phyloP scores from a whole-genome alignment of 768 basidiomycete genomes.

The Lactarius vividus region DNA sequence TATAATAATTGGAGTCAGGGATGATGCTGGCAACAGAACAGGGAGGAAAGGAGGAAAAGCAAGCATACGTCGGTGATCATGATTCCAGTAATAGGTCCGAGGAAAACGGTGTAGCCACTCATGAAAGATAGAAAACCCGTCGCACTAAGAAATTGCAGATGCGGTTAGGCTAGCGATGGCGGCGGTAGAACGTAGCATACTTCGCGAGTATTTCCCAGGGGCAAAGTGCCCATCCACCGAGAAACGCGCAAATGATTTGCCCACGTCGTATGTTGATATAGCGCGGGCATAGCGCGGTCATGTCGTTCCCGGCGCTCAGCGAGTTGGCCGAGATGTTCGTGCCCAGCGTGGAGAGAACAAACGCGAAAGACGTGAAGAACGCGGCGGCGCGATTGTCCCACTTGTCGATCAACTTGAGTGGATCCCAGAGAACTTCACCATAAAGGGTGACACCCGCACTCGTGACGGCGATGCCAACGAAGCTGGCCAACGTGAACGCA shows the following conservation, averaged over 20 bases:
- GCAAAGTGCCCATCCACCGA: slow-evolving; percentile 83
- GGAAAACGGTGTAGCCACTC: slow-evolving; percentile 81
- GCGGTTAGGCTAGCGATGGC: background rate
- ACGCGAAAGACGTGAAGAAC: slow-evolving; percentile 79
- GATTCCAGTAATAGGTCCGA: slow-evolving; percentile 82
- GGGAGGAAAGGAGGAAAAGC: background rate
- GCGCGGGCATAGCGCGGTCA: slow-evolving; percentile 72
- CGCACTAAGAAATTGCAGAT: slow-evolving; percentile 37
- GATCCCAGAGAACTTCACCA: slow-evolving; percentile 69
- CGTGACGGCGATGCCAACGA: slow-evolving; percentile 79
- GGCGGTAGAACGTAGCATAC: slow-evolving; percentile 34
- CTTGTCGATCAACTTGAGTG: slow-evolving; percentile 65
- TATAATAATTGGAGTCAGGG: slow-evolving; percentile 30
- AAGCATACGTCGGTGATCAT: slow-evolving; percentile 54
- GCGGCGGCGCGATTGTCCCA: slow-evolving; percentile 86
- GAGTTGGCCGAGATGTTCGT: slow-evolving; percentile 73
- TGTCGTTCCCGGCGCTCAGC: slow-evolving; percentile 75
- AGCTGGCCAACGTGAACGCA: slow-evolving; percentile 72
- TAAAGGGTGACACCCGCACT: slow-evolving; percentile 72
- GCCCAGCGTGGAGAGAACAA: slow-evolving; percentile 68
- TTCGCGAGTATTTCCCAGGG: slow-evolving; percentile 81
- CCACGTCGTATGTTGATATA: slow-evolving; percentile 84
- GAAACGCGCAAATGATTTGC: slow-evolving; percentile 66
- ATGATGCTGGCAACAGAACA: background rate
- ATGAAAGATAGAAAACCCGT: slow-evolving; percentile 73